A percentile compares a stretch with the other conserved stretches of the same genome.
phyloP scores from a whole-genome alignment of 495 filamentous ascomycete genomes.

The Lasiosphaeria hispida region DNA sequence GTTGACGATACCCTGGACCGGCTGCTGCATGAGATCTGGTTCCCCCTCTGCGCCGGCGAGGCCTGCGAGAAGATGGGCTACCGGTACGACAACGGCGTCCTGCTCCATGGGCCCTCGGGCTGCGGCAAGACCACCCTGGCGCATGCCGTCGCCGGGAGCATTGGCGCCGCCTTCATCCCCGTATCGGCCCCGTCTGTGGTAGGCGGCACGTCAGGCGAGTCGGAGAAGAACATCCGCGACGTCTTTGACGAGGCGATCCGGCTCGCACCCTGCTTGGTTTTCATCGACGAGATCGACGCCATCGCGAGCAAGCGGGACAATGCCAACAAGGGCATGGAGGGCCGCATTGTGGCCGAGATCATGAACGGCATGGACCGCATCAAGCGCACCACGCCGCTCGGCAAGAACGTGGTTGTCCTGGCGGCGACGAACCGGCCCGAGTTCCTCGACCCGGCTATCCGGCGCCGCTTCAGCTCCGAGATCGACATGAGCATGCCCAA shows the following conservation, averaged over 20 bases:
- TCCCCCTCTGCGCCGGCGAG: constrained; percentile 67
- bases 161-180: constrained; percentile 83
- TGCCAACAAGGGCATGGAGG: constrained; percentile 96
- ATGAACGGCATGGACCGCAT: constrained; percentile 86
- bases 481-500: constrained; percentile 96
- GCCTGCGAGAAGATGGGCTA: constrained; percentile 56
- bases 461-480: constrained; percentile 86
- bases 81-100: constrained; percentile 80
- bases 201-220: constrained; percentile 94
- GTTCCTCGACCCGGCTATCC: constrained; percentile 80
- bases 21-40: constrained; percentile 75
- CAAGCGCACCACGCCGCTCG: constrained; percentile 72
- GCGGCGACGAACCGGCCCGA: constrained; percentile 94
- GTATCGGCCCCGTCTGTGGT: constrained; percentile 87
- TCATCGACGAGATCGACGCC: constrained; percentile 95
- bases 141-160: constrained; percentile 81
- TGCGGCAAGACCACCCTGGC: constrained; percentile 96
- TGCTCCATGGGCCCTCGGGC: constrained; percentile 89
- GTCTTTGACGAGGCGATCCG: constrained; percentile 86
- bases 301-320: constrained; percentile 93
- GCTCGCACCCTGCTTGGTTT: constrained; percentile 86
- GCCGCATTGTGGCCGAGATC: constrained; percentile 90
- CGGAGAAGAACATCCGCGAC: constrained; percentile 89
- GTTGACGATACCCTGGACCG: constrained; percentile 75
- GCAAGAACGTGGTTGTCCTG: constrained; percentile 89